Evolutionary conservation across 257 asterid genomes (phyloP).

Genomic region (Solanum dulcamara): DNA sequence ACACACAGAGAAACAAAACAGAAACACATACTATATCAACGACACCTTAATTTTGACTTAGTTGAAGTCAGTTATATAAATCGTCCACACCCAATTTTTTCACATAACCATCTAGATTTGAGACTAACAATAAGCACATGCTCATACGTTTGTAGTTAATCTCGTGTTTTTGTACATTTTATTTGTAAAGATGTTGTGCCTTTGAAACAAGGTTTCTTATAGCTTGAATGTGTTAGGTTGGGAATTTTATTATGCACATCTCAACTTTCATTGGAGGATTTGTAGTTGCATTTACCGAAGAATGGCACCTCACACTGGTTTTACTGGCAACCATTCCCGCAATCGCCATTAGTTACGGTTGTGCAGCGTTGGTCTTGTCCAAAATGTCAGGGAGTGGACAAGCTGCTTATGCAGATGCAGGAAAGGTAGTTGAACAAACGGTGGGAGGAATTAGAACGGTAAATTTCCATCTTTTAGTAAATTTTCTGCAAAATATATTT

Average conservation of each 20-base stretch:
- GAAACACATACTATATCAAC: not conserved
- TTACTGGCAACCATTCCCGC: constrained; percentile 33
- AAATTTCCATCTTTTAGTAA: not conserved
- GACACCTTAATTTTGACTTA: not conserved
- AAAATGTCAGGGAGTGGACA: constrained; percentile 47
- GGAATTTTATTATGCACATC: constrained; percentile 30
- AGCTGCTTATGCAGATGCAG: constrained; percentile 67
- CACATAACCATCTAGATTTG: not conserved
- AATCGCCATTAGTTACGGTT: constrained; percentile 11
- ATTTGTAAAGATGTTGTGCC: not conserved
- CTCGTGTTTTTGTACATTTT: not conserved
- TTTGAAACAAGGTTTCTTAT: not conserved
- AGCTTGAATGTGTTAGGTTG: constrained; percentile 27
- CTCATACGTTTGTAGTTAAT: not conserved
- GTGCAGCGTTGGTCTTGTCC: constrained; percentile 22
- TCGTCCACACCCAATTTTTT: not conserved
- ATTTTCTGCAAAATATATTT: not conserved
- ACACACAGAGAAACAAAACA: too few species aligned
- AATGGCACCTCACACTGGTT: constrained; percentile 46
- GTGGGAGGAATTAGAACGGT: constrained; percentile 78
- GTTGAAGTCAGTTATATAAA: not conserved
- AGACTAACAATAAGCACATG: not conserved
- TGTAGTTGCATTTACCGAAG: constrained; percentile 35
- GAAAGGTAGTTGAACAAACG: constrained; percentile 60
- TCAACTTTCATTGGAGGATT: constrained; percentile 55